Conservation (phyloP, 768 basidiomycete species). For the Lactarius pseudohatsudake region DNA sequence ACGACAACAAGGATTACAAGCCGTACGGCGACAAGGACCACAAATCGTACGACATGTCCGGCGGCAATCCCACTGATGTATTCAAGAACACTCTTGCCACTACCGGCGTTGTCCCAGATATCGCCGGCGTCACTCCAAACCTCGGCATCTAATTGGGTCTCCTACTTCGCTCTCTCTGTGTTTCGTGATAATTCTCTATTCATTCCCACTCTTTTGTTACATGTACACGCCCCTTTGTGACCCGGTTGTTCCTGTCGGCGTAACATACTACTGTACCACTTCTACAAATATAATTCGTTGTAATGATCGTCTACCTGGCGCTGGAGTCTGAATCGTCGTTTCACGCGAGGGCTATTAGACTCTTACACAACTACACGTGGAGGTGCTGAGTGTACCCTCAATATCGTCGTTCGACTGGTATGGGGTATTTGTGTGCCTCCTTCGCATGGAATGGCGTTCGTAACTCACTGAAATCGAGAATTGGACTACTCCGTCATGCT, state of each 20-base stretch:
- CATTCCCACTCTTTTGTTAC: slow-evolving; percentile 7
- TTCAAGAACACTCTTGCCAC: background rate
- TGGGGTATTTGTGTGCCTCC: no score
- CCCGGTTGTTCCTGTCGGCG: slow-evolving; percentile 7
- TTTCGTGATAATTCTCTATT: slow-evolving; percentile 7
- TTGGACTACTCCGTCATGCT: no score
- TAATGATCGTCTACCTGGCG: background rate
- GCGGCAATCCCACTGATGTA: background rate
- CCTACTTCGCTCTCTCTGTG: background rate
- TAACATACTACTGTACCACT: slow-evolving; percentile 7
- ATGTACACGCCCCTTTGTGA: background rate
- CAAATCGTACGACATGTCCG: background rate
- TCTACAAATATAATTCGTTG: slow-evolving; percentile 1
- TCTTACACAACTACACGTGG: background rate
- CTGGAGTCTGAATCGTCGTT: background rate
- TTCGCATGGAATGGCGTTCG: no score
- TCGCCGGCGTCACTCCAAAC: background rate
- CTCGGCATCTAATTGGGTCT: background rate
- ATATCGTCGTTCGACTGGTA: background rate
- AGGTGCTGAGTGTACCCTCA: background rate
- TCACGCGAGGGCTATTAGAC: background rate
- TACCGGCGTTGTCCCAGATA: background rate
- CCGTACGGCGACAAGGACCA: background rate
- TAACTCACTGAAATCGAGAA: no score
- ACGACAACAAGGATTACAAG: background rate